phyloP scores from a whole-genome alignment of 139 green algal species.

The Pleodorina starrii region DNA sequence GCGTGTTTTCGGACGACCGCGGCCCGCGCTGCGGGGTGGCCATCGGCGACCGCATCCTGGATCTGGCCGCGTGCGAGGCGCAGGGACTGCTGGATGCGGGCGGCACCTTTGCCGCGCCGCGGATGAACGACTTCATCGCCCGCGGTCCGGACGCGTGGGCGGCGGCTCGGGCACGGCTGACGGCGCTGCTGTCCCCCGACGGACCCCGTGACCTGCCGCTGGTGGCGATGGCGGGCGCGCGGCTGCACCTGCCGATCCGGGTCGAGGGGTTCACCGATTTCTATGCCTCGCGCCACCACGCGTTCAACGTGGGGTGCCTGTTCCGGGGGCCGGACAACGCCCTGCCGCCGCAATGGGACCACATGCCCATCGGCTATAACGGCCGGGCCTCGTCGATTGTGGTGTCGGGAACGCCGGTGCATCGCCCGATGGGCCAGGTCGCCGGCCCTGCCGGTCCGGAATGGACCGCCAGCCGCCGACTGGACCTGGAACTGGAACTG shows the following conservation, averaged over 20 bases:
- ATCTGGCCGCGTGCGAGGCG: no score
- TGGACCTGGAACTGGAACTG: slow-evolving; percentile 98
- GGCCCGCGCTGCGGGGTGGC: no score
- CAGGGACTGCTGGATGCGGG: no score
- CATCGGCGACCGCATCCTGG: no score
- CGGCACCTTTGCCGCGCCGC: no score
- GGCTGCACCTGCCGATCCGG: slow-evolving; percentile 83
- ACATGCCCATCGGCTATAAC: slow-evolving; percentile 93
- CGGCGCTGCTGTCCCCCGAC: no score
- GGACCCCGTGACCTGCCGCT: no score
- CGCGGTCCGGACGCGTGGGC: no score
- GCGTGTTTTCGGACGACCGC: background rate
- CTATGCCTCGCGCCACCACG: slow-evolving; percentile 92
- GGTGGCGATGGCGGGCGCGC: slow-evolving; percentile 71
- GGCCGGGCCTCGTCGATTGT: slow-evolving; percentile 92
- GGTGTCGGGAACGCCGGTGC: slow-evolving; percentile 82
- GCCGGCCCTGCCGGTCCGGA: slow-evolving; percentile 19
- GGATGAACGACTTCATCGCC: no score
- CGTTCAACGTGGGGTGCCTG: slow-evolving; percentile 87
- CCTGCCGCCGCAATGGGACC: slow-evolving; percentile 90
- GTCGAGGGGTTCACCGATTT: slow-evolving; percentile 98
- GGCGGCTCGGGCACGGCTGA: no score
- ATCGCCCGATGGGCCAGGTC: slow-evolving; percentile 76
- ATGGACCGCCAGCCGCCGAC: slow-evolving; percentile 62
- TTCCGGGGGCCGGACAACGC: slow-evolving; percentile 83